Conservation (phyloP, 768 basidiomycete species). For the Hypsizygus marmoreus region DNA sequence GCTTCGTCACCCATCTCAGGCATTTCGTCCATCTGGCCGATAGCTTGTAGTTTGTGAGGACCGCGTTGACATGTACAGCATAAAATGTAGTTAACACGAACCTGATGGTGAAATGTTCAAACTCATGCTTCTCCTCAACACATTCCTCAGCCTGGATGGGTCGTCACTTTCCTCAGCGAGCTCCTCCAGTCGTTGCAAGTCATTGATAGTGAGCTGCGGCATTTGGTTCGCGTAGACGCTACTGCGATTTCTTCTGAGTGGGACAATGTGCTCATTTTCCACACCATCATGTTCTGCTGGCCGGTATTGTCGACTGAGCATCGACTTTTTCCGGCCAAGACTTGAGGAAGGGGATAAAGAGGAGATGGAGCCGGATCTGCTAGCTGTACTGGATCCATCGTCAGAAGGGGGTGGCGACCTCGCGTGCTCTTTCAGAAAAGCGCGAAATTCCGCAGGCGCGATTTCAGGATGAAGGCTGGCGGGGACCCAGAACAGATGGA, state of each 20-base stretch:
- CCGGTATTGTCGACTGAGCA: constrained; percentile 93
- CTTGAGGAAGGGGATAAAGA: constrained; percentile 42
- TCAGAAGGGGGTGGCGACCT: constrained; percentile 58
- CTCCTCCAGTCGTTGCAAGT: constrained; percentile 92
- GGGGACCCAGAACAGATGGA: constrained; percentile 98
- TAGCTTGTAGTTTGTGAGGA: constrained; percentile 41
- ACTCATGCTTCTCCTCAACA: constrained; percentile 84
- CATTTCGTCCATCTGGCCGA: constrained; percentile 69
- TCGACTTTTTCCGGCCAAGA: constrained; percentile 85
- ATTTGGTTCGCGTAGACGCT: constrained; percentile 67
- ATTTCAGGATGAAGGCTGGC: constrained; percentile 96
- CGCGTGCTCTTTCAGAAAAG: constrained; percentile 93
- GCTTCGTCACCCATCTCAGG: constrained; percentile 75
- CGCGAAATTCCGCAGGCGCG: constrained; percentile 93
- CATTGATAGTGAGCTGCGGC: constrained; percentile 89
- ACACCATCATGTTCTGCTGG: constrained; percentile 78
- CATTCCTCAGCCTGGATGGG: constrained; percentile 74
- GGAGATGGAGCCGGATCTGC: constrained; percentile 46
- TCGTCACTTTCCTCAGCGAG: constrained; percentile 91
- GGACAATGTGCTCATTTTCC: constrained; percentile 67
- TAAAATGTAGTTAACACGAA: constrained; percentile 43
- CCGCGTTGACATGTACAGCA: constrained; percentile 12
- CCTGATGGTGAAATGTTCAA: constrained; percentile 84
- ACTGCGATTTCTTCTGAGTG: constrained; percentile 67
- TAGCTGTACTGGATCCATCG: constrained; percentile 35